Conservation (phyloP, 495 filamentous ascomycete genomes). For the Pyrenula aspistea region DNA sequence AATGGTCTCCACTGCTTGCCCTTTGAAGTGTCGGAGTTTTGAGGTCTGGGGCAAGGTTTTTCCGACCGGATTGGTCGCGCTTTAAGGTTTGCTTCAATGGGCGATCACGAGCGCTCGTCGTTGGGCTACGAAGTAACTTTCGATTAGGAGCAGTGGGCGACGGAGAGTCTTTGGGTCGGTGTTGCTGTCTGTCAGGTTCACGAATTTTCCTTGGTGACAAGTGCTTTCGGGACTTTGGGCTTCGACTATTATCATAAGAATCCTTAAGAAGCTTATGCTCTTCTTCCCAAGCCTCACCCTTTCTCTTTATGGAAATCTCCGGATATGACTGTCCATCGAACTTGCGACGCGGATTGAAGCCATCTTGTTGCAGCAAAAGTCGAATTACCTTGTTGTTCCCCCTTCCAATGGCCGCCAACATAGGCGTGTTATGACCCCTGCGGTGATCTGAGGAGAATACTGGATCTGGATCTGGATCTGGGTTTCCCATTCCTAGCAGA, state of each 20-base stretch:
- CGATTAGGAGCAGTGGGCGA: slow-evolving; percentile 34
- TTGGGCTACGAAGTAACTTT: slow-evolving; percentile 26
- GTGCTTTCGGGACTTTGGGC: slow-evolving; percentile 28
- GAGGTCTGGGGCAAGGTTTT: slow-evolving; percentile 20
- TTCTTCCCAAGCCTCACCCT: slow-evolving; percentile 79
- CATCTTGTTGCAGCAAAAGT: slow-evolving; percentile 63
- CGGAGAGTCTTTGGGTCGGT: slow-evolving; percentile 32
- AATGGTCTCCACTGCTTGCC: slow-evolving; percentile 8
- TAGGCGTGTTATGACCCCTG: slow-evolving; percentile 63
- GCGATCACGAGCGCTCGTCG: slow-evolving; percentile 13
- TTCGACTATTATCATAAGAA: slow-evolving; percentile 56
- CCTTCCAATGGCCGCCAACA: slow-evolving; percentile 86
- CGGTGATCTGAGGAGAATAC: slow-evolving; percentile 29
- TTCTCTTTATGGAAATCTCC: slow-evolving; percentile 70
- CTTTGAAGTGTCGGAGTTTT: slow-evolving; percentile 12
- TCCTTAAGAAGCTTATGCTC: slow-evolving; percentile 73
- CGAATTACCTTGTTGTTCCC: slow-evolving; percentile 74
- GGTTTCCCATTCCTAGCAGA: slow-evolving; percentile 67
- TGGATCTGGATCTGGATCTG: slow-evolving; percentile 69
- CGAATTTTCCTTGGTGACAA: slow-evolving; percentile 38
- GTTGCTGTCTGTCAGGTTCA: slow-evolving; percentile 38
- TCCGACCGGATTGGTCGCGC: slow-evolving; percentile 13
- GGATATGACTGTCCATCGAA: slow-evolving; percentile 64
- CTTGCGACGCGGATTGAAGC: slow-evolving; percentile 61
- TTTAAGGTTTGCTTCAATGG: slow-evolving; percentile 14